A percentile compares a stretch with the other conserved stretches of the same genome.
These are phyloP conservation scores for Colletotrichum destructivum DNA, from an alignment of 2,329 filamentous ascomycete genomes.

Conservation along the genomic window DNA sequence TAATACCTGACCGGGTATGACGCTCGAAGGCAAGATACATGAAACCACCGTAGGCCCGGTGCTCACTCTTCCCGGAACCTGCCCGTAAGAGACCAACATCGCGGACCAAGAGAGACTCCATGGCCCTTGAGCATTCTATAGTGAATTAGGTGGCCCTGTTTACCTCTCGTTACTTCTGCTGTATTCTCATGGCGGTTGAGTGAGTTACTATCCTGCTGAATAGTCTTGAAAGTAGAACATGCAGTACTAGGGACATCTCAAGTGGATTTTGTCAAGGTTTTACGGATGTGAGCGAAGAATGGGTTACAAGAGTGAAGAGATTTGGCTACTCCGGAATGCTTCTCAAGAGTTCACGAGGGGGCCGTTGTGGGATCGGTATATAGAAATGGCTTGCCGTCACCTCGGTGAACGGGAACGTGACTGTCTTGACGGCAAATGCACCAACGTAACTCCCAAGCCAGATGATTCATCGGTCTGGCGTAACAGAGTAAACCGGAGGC, in stretches of 20 bases:
- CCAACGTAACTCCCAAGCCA: not conserved
- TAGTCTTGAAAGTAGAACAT: constrained; percentile 4
- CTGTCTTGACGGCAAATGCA: not conserved
- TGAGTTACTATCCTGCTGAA: not conserved
- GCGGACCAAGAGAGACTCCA: not conserved
- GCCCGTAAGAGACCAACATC: not conserved
- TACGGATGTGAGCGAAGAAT: not conserved
- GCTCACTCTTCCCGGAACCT: not conserved
- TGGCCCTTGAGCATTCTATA: not conserved
- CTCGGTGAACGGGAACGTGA: not conserved
- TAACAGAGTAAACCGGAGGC: not conserved
- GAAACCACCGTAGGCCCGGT: too few relatives aligned
- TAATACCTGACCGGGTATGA: not conserved
- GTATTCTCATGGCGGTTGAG: constrained; percentile 15
- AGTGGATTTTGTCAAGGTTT: not conserved
- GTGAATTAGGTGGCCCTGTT: constrained; percentile 1
- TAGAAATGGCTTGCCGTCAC: not conserved
- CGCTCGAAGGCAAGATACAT: not conserved
- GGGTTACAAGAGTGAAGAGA: not conserved
- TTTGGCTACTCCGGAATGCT: not conserved
- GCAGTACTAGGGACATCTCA: not conserved
- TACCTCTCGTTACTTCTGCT: not conserved
- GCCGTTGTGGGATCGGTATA: not conserved
- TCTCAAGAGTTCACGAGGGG: not conserved
- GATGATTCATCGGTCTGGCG: not conserved